Evolutionary conservation across 495 filamentous ascomycete genomes (phyloP), one percentile per base, ranked within the genome.

Genomic region (Rusavskia elegans): DNA sequence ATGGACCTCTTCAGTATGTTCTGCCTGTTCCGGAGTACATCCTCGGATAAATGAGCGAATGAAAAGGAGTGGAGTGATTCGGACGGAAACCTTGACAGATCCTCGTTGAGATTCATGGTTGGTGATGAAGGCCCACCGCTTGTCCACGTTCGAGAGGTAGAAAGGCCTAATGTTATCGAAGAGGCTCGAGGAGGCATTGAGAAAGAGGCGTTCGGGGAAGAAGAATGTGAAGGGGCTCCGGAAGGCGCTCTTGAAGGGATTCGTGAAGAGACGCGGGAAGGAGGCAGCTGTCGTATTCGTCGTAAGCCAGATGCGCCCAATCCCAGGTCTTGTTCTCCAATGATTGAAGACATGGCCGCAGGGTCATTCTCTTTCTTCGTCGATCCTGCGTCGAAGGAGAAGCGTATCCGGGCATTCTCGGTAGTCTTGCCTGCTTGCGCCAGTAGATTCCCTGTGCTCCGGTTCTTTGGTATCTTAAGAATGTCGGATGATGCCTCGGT

Each of bases 21-120:
- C 62, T 97, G 93, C 45, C 93, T 79, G 61, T 72, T 95, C 60
- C 94, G 85, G 27, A 97, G 76, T 42, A 84, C 72, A 59, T 96
- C 89, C 61, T 95, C 90, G 5, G 89, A 89, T 65, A 95, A 90
- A 53, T 95, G 87, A 3, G 93, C 87, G 64, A 99, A 99, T 30
- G 93, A 97, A 68, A 99, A 99, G 0, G 93, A 97, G 63, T 99
- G 92, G 53, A 99, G 67, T 1, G 92, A 99, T 65, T 99, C 92
- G 59, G 85, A 85, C 2, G 93, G 90, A 62, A 97, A 99, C 42
- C 89, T 79, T 44, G 80, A 79, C 30, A 99, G 78, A 60, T 97
- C 92, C 74, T 97, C 92, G 59, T 82, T 71, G 55, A 89, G 84
- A 44, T 77, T 78, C 20, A 80, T 61, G 11, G 70, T 70, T 37